phyloP scores from a whole-genome alignment of 352 stramenopile genomes.

The Phytophthora ohioensis region DNA sequence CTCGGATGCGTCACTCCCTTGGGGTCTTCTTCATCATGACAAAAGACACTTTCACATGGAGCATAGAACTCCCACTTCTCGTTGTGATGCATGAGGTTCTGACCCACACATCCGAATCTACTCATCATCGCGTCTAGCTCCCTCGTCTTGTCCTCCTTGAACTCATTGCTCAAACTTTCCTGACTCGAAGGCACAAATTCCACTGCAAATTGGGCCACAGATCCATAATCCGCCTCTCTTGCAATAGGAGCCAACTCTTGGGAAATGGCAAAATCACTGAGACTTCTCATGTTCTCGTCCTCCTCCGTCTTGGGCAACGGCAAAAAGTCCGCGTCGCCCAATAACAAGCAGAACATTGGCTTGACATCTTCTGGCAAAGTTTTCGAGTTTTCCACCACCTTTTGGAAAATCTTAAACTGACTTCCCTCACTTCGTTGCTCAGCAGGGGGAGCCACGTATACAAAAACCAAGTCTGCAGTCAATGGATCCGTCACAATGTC shows the following conservation, averaged over 20 bases:
- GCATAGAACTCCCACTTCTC: constrained; percentile 89
- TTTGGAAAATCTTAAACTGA: constrained; percentile 60
- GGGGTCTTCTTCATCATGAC: constrained; percentile 44
- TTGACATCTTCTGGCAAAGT: constrained; percentile 35
- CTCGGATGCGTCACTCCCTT: constrained; percentile 54
- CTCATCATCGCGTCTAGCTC: constrained; percentile 70
- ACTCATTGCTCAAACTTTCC: constrained; percentile 39
- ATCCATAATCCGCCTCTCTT: constrained; percentile 51
- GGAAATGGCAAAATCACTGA: constrained; percentile 85
- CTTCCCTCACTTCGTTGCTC: constrained; percentile 47
- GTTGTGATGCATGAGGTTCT: constrained; percentile 83
- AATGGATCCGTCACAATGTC: constrained; percentile 38
- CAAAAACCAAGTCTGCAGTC: constrained; percentile 58
- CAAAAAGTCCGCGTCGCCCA: constrained; percentile 80
- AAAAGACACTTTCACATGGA: constrained; percentile 47
- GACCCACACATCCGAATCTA: constrained; percentile 72
- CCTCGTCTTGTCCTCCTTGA: constrained; percentile 44
- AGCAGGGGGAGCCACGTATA: constrained; percentile 66
- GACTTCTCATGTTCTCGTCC: constrained; percentile 58
- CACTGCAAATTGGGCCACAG: constrained; percentile 74
- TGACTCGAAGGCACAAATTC: constrained; percentile 63
- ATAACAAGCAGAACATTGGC: constrained; percentile 71
- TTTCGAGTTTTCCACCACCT: constrained; percentile 38
- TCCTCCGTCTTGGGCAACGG: constrained; percentile 54
- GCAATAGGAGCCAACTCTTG: constrained; percentile 69